Base-by-base conservation (phyloP, 176 grass and related monocot species). In the Phragmites australis region DNA sequence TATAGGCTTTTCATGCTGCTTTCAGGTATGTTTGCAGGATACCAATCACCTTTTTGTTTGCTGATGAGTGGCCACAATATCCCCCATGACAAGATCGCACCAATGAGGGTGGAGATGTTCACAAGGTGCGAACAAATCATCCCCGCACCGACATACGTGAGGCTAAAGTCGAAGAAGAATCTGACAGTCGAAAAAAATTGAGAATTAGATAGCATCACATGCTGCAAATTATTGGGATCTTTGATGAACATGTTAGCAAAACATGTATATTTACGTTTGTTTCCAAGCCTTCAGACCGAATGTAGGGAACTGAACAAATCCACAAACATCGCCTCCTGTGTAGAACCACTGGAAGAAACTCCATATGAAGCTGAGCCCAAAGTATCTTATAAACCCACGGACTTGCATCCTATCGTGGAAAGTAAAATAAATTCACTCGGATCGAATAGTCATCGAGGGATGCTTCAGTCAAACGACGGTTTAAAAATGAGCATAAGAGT, bases 261-360 rank as follows among this genome's bases (percentile, higher is more conserved):
- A n/a, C n/a, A n/a, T n/a, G n/a, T n/a, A n/a, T n/a, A 14, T 10
- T 37, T 94, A 97, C 94, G 94, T 91, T 78, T 97, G 91, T 82
- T 97, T 91, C 91, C 87, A 94, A 69, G 94, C 91, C 83, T 94
- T 89, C 18, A 97, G 53, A 34, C 94, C 94, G 16, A 97, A 94
- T 59, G 91, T 97, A 68, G 91, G 94, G 79, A 97, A 97, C 18
- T 97, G 89, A 55, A 93, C 62, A 84, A 97, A 97, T 68, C 89
- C 94, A 70, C 94, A 97, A 48, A 42, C 66, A 43, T 88, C 84
- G 67, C 94, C 91, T 23, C 94, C 94, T 29, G 94, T 86, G 81
- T 92, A 97, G 82, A 97, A 97, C 94, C 91, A 94, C 57, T 97
- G 87, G 82, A 97, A 92, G 78, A 94, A 90, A 61, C 94, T 97